These are phyloP conservation scores for Mortierella sp. DNA, from an alignment of 371 early-diverging fungal genomes.

Conservation along the genomic window DNA sequence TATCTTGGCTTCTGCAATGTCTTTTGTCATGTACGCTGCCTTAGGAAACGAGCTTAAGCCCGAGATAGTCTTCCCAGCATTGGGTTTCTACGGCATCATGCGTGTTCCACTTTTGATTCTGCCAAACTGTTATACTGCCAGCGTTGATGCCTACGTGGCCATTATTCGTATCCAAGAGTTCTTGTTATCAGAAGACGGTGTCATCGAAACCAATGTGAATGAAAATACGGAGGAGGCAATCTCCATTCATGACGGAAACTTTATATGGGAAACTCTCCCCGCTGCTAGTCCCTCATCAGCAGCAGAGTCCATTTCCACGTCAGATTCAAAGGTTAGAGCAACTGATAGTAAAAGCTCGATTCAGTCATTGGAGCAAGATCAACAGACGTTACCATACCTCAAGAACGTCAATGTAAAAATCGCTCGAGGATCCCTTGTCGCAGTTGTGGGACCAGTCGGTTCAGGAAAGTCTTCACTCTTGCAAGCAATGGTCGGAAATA, in stretches of 20 bases:
- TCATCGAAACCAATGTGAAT: conserved; percentile 40
- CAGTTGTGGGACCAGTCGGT: conserved; percentile 71
- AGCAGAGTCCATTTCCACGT: neutral
- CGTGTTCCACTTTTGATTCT: conserved; percentile 79
- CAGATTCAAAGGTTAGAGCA: neutral
- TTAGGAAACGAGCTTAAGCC: conserved; percentile 49
- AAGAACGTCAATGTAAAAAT: conserved; percentile 54
- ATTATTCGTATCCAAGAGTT: conserved; percentile 69
- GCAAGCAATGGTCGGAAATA: conserved; percentile 69
- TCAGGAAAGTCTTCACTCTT: conserved; percentile 71
- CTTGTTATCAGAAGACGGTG: conserved; percentile 73
- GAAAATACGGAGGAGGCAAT: conserved; percentile 56
- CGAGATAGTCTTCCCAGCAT: conserved; percentile 57
- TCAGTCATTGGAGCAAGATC: neutral
- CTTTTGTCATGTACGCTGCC: conserved; percentile 54
- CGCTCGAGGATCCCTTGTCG: conserved; percentile 63
- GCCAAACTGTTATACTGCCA: conserved; percentile 68
- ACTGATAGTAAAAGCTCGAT: neutral
- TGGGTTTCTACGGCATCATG: conserved; percentile 59
- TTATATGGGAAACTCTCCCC: conserved; percentile 66
- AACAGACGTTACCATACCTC: conserved; percentile 1
- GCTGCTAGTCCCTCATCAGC: neutral
- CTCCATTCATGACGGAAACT: conserved; percentile 61
- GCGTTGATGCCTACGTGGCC: conserved; percentile 76
- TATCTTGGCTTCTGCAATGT: conserved; percentile 60